Conservation (phyloP, 163 green algal species). For the Volvox carteri region DNA sequence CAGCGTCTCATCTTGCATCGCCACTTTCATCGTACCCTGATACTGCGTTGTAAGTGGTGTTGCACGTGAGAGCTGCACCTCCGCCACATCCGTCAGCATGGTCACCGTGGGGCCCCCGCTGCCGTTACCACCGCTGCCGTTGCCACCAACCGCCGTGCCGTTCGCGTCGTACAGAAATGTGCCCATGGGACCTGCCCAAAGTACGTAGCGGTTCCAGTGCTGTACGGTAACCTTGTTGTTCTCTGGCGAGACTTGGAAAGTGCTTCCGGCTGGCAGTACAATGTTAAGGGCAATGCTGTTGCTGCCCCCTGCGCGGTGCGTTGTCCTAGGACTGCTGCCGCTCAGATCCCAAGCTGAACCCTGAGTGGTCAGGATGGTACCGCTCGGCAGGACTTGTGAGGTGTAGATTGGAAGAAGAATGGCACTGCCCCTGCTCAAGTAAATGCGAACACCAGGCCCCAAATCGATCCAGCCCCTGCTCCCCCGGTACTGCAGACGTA, state of each 20-base stretch:
- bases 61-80: background rate
- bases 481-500: background rate
- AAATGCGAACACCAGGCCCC: background rate
- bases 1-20: too few relatives aligned
- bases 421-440: background rate
- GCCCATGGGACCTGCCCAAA: background rate
- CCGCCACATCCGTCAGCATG: background rate
- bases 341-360: background rate
- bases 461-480: background rate
- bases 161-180: constrained; percentile 10
- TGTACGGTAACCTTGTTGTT: background rate
- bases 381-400: background rate
- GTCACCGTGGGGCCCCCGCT: too few relatives aligned
- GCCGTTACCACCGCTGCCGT: background rate
- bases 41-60: background rate
- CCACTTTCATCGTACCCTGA: too few relatives aligned
- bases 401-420: background rate
- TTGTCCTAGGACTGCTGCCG: too few relatives aligned
- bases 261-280: background rate
- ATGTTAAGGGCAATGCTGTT: background rate
- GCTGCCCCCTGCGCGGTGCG: too few relatives aligned
- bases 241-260: background rate
- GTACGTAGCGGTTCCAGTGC: background rate
- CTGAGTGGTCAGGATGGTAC: background rate
- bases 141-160: background rate